A percentile compares a stretch with the other conserved stretches of the same genome.
Conservation (phyloP, 2,329 filamentous ascomycete species). For the Diaporthe sp. region DNA sequence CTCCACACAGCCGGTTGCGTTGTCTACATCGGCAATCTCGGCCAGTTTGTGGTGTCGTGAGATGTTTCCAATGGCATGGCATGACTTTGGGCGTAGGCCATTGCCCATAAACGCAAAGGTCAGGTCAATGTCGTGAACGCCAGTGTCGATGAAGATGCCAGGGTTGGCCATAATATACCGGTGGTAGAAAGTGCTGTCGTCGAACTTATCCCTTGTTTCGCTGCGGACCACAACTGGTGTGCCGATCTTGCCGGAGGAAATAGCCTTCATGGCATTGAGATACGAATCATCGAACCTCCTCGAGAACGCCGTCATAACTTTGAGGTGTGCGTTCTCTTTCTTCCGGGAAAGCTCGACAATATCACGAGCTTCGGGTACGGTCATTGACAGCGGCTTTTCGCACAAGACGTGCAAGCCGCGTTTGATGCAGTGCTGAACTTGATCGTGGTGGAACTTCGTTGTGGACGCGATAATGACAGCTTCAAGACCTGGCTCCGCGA, state of each 20-base stretch:
- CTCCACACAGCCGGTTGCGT: conserved; percentile 76
- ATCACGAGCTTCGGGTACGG: conserved; percentile 57
- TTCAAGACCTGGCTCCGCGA: conserved; percentile 54
- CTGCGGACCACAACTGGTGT: conserved; percentile 72
- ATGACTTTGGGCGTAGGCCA: conserved; percentile 64
- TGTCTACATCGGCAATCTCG: conserved; percentile 72
- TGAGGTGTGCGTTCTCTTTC: conserved; percentile 67
- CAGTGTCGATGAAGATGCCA: not conserved
- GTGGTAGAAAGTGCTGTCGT: conserved; percentile 77
- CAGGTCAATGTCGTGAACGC: conserved; percentile 50
- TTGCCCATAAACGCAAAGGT: conserved; percentile 74
- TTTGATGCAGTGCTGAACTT: conserved; percentile 69
- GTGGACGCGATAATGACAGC: conserved; percentile 58
- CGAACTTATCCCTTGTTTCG: conserved; percentile 77
- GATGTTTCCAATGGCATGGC: conserved; percentile 69
- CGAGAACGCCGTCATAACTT: conserved; percentile 77
- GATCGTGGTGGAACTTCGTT: conserved; percentile 69
- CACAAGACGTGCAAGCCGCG: conserved; percentile 69
- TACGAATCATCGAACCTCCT: conserved; percentile 77
- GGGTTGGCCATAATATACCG: conserved; percentile 66
- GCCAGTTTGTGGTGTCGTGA: conserved; percentile 70
- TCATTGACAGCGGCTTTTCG: conserved; percentile 72
- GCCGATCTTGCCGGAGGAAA: conserved; percentile 69
- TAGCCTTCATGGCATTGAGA: conserved; percentile 68
- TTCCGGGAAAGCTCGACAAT: conserved; percentile 59